Evolutionary conservation across 2,329 filamentous ascomycete species (phyloP), one percentile per base, ranked within the genome.

Genomic region (Diaporthe longicolla): DNA sequence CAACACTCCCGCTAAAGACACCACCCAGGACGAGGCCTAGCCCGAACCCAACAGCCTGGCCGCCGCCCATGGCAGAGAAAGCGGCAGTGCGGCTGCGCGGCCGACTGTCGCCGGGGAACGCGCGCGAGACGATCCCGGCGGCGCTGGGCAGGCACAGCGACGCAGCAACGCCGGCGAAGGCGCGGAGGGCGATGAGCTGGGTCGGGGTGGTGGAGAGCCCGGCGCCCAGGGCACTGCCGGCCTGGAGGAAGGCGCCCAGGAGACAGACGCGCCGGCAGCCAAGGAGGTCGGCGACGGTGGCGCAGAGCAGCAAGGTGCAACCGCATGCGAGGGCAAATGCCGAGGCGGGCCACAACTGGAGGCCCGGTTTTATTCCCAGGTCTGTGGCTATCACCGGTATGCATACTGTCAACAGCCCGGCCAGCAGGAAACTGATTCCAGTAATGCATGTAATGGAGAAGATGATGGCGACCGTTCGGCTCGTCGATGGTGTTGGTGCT

Each of bases 11-110:
- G 8, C 84, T 82, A 70, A 89, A 84, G 7, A 89, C 78, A n/a
- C 87, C 87, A 10, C 86, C 87, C 0, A 89, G 80, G 0, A 89
- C 85, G 1, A 89, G 76, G 0, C 88, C 87, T 0, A 87, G 72
- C 0, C 86, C 85, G 61, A 87, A 89, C 0, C 87, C 87, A 0
- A 89, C 73, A 0, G 87, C 84, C 45, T 84, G 82, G 2, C 84
- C 84, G 74, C 85, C 82, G 1, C 87, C 85, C 11, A 85, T 79
- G 74, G 84, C 83, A 1, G 85, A 82, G 66, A 87, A 86, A 0
- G 81, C 85, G 2, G 82, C 80, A 48, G 86, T 86, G 11, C 85
- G 79, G 9, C 21, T 35, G 29, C 29, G 32, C 17, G 54, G 54
- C 78, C 79, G 78, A 1, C 74, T 74, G 0, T 82, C 83, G 11